These are phyloP conservation scores for Metschnikowia lachancei DNA, from an alignment of 805 yeast genomes.

Conservation along the genomic window DNA sequence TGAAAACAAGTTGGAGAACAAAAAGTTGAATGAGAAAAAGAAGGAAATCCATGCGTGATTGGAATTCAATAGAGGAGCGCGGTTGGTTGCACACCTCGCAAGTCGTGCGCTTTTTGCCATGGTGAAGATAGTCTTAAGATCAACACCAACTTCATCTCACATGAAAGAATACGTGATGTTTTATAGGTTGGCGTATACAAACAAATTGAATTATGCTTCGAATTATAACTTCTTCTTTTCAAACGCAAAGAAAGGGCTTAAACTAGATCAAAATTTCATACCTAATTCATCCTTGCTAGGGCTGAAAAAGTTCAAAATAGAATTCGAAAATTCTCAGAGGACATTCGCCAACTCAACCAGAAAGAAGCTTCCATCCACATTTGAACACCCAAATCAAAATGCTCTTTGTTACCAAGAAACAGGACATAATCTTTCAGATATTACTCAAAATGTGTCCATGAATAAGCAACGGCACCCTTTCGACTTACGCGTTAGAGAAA, in stretches of 20 bases:
- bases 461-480: constrained; percentile 49
- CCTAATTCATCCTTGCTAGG: constrained; percentile 28
- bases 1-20: constrained; percentile 90
- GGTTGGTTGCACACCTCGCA: not conserved
- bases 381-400: not conserved
- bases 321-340: constrained; percentile 1
- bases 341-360: not conserved
- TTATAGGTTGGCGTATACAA: constrained; percentile 17
- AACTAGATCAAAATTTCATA: constrained; percentile 34
- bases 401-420: not conserved
- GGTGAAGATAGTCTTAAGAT: not conserved
- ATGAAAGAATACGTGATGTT: constrained; percentile 15
- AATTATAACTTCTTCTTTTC: constrained; percentile 38
- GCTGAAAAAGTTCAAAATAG: constrained; percentile 1
- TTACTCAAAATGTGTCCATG: not conserved
- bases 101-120: constrained; percentile 17
- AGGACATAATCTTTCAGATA: not conserved
- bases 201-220: constrained; percentile 23
- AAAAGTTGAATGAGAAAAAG: constrained; percentile 26
- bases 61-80: not conserved
- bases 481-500: constrained; percentile 48
- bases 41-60: constrained; percentile 4
- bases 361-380: not conserved
- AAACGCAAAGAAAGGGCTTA: constrained; percentile 32
- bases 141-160: not conserved